Conservation (phyloP, 1,139 yeast genomes). For the Hansenula sp. region DNA sequence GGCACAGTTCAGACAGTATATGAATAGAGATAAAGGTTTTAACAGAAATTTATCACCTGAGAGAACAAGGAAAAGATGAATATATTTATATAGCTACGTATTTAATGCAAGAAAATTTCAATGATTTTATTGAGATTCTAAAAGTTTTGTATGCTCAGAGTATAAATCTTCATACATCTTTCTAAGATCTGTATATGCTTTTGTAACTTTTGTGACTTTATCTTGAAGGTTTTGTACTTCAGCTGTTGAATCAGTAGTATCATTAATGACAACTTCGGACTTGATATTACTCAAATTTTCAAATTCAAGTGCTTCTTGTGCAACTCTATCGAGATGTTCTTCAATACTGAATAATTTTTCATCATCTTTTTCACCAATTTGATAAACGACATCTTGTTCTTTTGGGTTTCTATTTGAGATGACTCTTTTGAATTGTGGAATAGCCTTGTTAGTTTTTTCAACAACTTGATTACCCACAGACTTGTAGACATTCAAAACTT, state of each 20-base stretch:
- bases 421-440: constrained; percentile 59
- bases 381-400: constrained; percentile 49
- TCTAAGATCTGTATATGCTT: constrained; percentile 57
- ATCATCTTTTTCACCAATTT: constrained; percentile 28
- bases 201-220: constrained; percentile 45
- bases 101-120: not conserved
- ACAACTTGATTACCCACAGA: constrained; percentile 8
- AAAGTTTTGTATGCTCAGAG: constrained; percentile 41
- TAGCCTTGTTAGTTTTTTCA: constrained; percentile 22
- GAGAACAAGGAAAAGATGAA: constrained; percentile 15
- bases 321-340: constrained; percentile 42
- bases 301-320: constrained; percentile 49
- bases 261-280: constrained; percentile 30
- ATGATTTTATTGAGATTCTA: constrained; percentile 12
- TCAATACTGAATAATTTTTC: constrained; percentile 29
- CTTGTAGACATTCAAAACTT: constrained; percentile 21
- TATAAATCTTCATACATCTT: constrained; percentile 56
- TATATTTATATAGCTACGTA: not conserved
- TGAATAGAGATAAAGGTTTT: constrained; percentile 60
- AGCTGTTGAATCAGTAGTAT: constrained; percentile 16
- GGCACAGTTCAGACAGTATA: constrained; percentile 58
- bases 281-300: constrained; percentile 35
- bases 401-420: constrained; percentile 37
- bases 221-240: constrained; percentile 33
- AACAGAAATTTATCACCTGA: constrained; percentile 58